Evolutionary conservation across 352 stramenopile species (phyloP), one percentile per base, ranked within the genome.

Genomic region (Phytopythium aichiense): DNA sequence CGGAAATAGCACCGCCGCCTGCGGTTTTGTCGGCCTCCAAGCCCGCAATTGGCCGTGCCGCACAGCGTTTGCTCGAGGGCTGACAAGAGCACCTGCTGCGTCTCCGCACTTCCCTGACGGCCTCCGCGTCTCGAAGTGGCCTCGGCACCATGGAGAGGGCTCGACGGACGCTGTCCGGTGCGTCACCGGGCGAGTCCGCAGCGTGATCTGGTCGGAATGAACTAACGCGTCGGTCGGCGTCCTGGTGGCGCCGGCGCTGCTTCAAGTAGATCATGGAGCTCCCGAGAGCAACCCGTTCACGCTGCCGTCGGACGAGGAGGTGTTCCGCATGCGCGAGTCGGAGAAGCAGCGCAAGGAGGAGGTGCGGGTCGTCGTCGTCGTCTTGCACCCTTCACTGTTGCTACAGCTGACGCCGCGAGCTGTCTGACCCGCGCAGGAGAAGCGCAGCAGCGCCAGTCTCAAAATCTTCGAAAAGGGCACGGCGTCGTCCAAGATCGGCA

Each of bases 401-500:
- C 35, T 56, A 23, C 50, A 40, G 25, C 43, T 28, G 22, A 56
- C 25, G 28, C 28, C 28, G 28, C 28, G 28, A 7, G 28, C 4
- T 31, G 28, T 31, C 3, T 31, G 28, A 7, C 5, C 11, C 42
- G 8, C 12, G 16, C 31, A 87, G 73, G 79, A 90, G 56, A 88
- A 92, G 45, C 71, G 66, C 30, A 74, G 73, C 40, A 86, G 82
- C 33, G 67, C 78, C 15, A 74, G 66, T 22, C 74, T 95, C 11
- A 90, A 91, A 58, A 91, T 98, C 64, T 97, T 96, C 72, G 82
- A 98, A 48, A 98, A 98, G 66, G 90, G 84, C 37, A 94, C 81
- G 9, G 71, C 84, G 28, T 84, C 77, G 38, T 88, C 77, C 51
- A 88, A 88, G 45, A 87, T 92, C 56, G 84, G 87, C 66, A 91